Conservation (phyloP, 2,329 filamentous ascomycete genomes). For the Curvularia sp. region DNA sequence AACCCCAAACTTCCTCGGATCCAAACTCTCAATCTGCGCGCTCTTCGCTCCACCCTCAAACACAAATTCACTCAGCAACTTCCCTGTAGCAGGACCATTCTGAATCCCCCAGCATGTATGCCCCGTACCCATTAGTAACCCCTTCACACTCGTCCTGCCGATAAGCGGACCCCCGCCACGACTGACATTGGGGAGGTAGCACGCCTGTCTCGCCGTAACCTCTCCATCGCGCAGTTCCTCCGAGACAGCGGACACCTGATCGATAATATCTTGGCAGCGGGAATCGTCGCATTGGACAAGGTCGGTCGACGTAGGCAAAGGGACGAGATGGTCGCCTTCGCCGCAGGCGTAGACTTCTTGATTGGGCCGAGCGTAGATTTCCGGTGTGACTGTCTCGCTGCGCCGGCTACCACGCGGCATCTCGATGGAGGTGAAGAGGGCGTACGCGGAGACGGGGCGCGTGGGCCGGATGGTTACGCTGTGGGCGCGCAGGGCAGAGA, state of each 20-base stretch:
- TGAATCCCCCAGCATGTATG: constrained; percentile 99
- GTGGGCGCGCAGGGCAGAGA: constrained; percentile 67
- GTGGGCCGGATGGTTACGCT: constrained; percentile 67
- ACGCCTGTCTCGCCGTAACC: constrained; percentile 81
- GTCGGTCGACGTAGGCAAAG: constrained; percentile 77
- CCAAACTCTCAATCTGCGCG: constrained; percentile 52
- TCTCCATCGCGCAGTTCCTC: constrained; percentile 56
- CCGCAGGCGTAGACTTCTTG: constrained; percentile 94
- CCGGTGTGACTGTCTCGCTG: constrained; percentile 72
- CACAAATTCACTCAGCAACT: constrained; percentile 55
- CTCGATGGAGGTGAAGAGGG: constrained; percentile 85
- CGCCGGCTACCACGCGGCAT: constrained; percentile 63
- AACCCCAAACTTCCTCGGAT: constrained; percentile 47
- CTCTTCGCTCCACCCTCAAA: constrained; percentile 54
- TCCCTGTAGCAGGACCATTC: constrained; percentile 82
- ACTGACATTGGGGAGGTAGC: constrained; percentile 83
- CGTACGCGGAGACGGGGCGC: constrained; percentile 71
- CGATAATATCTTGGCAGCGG: constrained; percentile 83
- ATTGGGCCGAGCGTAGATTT: constrained; percentile 91
- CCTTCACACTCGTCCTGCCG: constrained; percentile 74
- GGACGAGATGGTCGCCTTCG: constrained; percentile 78
- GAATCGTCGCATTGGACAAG: constrained; percentile 76
- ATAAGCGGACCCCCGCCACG: constrained; percentile 73
- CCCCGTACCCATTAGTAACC: constrained; percentile 81
- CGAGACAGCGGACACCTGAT: constrained; percentile 72